Percentiles rank a stretch among this genome's conserved stretches.
These are phyloP conservation scores for Acacia concinna DNA, from an alignment of 331 rosid genomes.

Conservation along the genomic window DNA sequence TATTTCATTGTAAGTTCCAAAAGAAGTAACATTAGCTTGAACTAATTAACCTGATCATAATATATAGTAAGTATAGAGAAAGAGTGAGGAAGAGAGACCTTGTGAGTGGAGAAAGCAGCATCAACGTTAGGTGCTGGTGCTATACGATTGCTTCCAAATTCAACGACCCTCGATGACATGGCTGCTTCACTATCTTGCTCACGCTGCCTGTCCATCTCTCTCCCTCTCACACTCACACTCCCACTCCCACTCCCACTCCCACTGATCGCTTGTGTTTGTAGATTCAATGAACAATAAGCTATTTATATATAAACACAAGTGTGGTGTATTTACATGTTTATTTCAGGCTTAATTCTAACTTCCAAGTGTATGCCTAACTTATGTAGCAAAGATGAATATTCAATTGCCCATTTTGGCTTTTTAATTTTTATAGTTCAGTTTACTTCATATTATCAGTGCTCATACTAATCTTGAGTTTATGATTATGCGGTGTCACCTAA, in stretches of 20 bases:
- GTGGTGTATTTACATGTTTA: neutral
- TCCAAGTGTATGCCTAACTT: too few relatives aligned
- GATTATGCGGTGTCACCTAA: neutral
- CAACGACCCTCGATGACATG: neutral
- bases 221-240: neutral
- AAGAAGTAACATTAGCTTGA: neutral
- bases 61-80: neutral
- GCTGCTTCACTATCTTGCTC: conserved; percentile 7
- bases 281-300: neutral
- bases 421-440: neutral
- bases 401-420: neutral
- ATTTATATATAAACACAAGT: neutral
- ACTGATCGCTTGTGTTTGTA: neutral
- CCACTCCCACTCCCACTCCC: neutral
- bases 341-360: too few relatives aligned
- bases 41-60: neutral
- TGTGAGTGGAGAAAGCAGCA: neutral
- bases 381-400: too few relatives aligned
- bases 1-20: neutral
- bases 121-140: conserved; percentile 29
- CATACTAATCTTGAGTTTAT: neutral
- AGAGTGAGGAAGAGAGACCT: conserved; percentile 37
- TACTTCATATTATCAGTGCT: neutral
- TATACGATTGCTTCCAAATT: conserved; percentile 42
- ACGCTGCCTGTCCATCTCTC: neutral